These are phyloP conservation scores for Alternaria conjuncta DNA, from an alignment of 2,329 filamentous ascomycete genomes.

Conservation along the genomic window DNA sequence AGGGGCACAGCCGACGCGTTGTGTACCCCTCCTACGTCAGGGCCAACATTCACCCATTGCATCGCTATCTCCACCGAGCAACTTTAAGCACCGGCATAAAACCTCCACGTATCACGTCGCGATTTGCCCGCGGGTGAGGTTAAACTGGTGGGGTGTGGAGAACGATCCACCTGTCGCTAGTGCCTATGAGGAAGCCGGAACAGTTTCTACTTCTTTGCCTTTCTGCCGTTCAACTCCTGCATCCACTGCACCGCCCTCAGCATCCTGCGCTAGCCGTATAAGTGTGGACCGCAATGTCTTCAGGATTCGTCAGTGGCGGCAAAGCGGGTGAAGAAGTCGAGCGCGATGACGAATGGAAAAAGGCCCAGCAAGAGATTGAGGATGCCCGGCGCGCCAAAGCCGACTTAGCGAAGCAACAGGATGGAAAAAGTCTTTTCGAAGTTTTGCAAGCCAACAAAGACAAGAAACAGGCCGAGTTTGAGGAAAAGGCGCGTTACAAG, in stretches of 20 bases:
- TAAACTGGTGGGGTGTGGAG: slow-evolving; percentile 4
- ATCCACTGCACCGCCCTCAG: slow-evolving; percentile 4
- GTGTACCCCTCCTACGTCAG: slow-evolving; percentile 18
- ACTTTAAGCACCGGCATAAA: slow-evolving; percentile 13
- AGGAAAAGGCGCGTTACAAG: slow-evolving; percentile 71
- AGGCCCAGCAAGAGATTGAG: slow-evolving; percentile 69
- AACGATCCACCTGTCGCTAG: slow-evolving; percentile 8
- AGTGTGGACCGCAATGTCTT: slow-evolving; percentile 46
- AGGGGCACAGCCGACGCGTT: slow-evolving; percentile 10
- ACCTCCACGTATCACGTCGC: slow-evolving; percentile 11
- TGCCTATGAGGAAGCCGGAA: slow-evolving; percentile 11
- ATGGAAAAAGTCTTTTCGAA: slow-evolving; percentile 73
- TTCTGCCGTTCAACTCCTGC: neutral
- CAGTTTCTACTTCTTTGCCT: slow-evolving; percentile 6
- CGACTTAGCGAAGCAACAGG: slow-evolving; percentile 57
- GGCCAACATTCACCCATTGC: slow-evolving; percentile 6
- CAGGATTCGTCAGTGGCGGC: slow-evolving; percentile 61
- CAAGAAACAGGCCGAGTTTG: slow-evolving; percentile 85
- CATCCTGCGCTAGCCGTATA: slow-evolving; percentile 18
- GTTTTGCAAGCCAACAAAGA: slow-evolving; percentile 82
- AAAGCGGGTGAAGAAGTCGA: slow-evolving; percentile 51
- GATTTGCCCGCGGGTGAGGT: slow-evolving; percentile 14
- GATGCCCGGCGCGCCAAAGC: slow-evolving; percentile 63
- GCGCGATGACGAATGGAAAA: slow-evolving; percentile 66
- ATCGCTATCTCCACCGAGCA: slow-evolving; percentile 1